Conservation (phyloP, 495 filamentous ascomycete species). For the Xylaria acuta region DNA sequence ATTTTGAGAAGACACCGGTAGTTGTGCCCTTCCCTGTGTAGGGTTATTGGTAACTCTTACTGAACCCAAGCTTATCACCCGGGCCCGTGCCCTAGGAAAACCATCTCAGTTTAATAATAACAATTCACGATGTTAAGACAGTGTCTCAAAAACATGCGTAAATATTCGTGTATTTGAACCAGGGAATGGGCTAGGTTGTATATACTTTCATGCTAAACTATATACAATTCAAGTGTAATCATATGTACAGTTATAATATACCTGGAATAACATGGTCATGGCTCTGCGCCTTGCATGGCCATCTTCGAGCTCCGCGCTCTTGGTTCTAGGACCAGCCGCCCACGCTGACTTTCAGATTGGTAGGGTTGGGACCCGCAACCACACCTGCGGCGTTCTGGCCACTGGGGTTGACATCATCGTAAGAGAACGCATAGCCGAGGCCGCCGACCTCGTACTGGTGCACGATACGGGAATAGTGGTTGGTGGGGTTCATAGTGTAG, state of each 20-base stretch:
- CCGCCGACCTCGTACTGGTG: constrained; percentile 51
- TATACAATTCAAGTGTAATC: constrained; percentile 7
- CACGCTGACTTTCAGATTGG: constrained; percentile 38
- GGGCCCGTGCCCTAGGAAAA: neutral
- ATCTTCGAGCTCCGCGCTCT: neutral
- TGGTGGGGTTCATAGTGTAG: constrained; percentile 47
- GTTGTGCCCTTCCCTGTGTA: neutral
- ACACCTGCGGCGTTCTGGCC: constrained; percentile 45
- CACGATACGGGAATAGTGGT: constrained; percentile 51
- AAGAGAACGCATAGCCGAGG: constrained; percentile 56
- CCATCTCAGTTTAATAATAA: neutral
- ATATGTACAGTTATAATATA: neutral
- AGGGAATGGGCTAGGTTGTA: neutral
- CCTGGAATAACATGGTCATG: neutral
- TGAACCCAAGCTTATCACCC: neutral
- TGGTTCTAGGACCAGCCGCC: constrained; percentile 33
- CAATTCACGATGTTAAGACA: neutral
- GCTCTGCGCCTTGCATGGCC: neutral
- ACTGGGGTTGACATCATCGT: constrained; percentile 55
- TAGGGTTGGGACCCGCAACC: constrained; percentile 39
- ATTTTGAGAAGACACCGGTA: too few relatives aligned
- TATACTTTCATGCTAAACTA: constrained; percentile 16
- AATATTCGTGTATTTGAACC: neutral
- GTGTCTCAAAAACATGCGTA: neutral
- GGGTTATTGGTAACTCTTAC: neutral